Evolutionary conservation across 495 filamentous ascomycete species (phyloP).

Genomic region (Penicillium cinerascens): DNA sequence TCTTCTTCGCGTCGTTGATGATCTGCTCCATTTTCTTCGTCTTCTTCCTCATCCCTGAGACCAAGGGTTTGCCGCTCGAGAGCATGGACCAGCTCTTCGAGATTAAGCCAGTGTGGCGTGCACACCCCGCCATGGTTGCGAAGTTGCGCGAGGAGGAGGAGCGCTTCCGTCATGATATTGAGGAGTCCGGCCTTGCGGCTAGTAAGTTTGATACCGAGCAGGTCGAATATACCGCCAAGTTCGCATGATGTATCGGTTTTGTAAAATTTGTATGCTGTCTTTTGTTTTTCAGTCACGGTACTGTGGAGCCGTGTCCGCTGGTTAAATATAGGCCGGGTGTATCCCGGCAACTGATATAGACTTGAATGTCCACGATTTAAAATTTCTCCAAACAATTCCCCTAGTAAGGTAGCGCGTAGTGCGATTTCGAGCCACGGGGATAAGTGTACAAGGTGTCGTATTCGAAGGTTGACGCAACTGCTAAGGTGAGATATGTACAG

Average conservation of each 20-base stretch:
- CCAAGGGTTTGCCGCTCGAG: conserved; percentile 52
- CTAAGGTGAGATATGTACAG: too few species aligned
- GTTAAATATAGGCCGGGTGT: neutral
- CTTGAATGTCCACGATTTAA: neutral
- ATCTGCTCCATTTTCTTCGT: conserved; percentile 62
- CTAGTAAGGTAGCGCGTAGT: neutral
- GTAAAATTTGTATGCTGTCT: neutral
- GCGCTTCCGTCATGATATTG: conserved; percentile 33
- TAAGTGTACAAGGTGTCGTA: neutral
- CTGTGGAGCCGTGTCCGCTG: neutral
- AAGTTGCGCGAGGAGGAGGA: conserved; percentile 35
- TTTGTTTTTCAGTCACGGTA: neutral
- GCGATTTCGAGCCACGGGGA: neutral
- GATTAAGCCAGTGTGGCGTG: conserved; percentile 50
- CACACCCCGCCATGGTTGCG: conserved; percentile 38
- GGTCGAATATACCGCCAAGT: conserved; percentile 21
- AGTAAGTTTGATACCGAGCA: conserved; percentile 18
- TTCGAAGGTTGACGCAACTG: too few species aligned
- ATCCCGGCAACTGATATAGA: neutral
- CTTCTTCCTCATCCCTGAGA: conserved; percentile 66
- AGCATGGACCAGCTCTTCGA: conserved; percentile 55
- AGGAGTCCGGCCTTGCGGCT: conserved; percentile 27
- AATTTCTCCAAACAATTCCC: neutral
- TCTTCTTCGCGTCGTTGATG: conserved; percentile 73
- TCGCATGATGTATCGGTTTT: conserved; percentile 8